Evolutionary conservation across 2,329 filamentous ascomycete species (phyloP), one percentile per base, ranked within the genome.

Genomic region (Fusarium proliferatum): DNA sequence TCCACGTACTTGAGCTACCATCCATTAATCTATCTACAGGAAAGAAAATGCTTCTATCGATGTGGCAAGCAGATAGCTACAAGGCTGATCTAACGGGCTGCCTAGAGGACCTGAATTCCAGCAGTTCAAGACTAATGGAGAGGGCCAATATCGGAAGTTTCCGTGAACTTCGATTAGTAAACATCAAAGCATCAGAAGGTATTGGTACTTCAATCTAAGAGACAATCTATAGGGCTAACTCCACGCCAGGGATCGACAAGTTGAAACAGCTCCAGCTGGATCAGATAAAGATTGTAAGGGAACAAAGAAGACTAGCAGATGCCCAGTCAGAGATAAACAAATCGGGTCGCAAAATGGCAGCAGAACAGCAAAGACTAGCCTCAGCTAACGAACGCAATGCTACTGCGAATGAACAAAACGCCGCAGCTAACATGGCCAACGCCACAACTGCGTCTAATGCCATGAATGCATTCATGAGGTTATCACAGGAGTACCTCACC

Each of bases 1-100:
- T 36, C 2, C 0, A 9, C 2, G 3, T 19, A 5, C 8, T 15
- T 5, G 0, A 19, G 5, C 5, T 2, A 5, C 3, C 3, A 5
- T 26, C 3, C 6, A 13, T 3, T 34, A 1, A 52, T 36, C 1
- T 3, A 2, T 28, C 1, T 2, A 1, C 4, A 58, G 41, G 55
- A 5, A 33, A 21, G 30, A 58, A 36, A 3, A 58, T 58, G n/a
- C 28, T 33, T 11, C 6, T 26, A 1, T 42, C 39, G 8, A 26
- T 57, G 39, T 45, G 39, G 53, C 13, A 33, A 15, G 53, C 38
- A 0, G 53, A 57, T 6, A 33, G 12, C 17, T 48, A 58, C 13
- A 58, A 48, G 13, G 13, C 30, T 1, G 55, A 28, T n/a, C 13
- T 58, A 8, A 48, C 41, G 3, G 41, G 3, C 2, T 48, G 55